Percentiles rank a stretch among this genome's conserved stretches.
Evolutionary conservation across 2,329 filamentous ascomycete genomes (phyloP).

Genomic region (Fusarium sp.): DNA sequence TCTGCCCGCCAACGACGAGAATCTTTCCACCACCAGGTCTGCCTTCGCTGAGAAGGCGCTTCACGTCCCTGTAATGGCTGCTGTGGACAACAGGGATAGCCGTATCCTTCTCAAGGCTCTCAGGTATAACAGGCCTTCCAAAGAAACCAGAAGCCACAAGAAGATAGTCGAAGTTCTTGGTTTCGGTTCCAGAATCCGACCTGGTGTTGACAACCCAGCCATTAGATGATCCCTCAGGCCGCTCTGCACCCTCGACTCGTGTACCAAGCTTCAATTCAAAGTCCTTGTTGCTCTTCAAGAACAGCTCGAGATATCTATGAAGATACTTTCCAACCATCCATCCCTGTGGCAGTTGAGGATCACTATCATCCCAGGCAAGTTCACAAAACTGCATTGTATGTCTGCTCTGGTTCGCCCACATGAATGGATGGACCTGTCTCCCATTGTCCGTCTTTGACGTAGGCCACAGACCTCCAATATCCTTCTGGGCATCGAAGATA

Average conservation of each 20-base stretch:
- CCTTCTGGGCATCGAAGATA: constrained; percentile 73
- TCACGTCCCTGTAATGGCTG: constrained; percentile 70
- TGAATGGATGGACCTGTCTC: constrained; percentile 72
- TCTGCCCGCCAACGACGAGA: constrained; percentile 81
- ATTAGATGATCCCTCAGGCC: constrained; percentile 49
- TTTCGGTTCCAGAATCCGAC: constrained; percentile 53
- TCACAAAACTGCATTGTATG: constrained; percentile 82
- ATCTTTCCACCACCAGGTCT: constrained; percentile 67
- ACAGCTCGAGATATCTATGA: constrained; percentile 70
- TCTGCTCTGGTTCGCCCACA: constrained; percentile 79
- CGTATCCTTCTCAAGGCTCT: constrained; percentile 52
- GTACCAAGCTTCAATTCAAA: constrained; percentile 63
- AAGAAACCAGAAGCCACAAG: constrained; percentile 84
- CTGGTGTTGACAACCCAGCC: constrained; percentile 58
- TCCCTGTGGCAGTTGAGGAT: constrained; percentile 77
- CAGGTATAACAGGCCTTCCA: constrained; percentile 66
- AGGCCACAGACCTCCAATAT: constrained; percentile 85
- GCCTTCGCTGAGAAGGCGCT: constrained; percentile 57
- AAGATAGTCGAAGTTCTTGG: constrained; percentile 74
- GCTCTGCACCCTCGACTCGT: constrained; percentile 57
- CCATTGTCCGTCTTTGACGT: constrained; percentile 59
- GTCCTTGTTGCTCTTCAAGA: constrained; percentile 58
- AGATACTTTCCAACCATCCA: constrained; percentile 83
- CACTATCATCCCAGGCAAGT: constrained; percentile 72
- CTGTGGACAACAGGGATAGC: constrained; percentile 72